Conservation (phyloP, 2,329 filamentous ascomycete species). For the Verticillium nonalfalfae region DNA sequence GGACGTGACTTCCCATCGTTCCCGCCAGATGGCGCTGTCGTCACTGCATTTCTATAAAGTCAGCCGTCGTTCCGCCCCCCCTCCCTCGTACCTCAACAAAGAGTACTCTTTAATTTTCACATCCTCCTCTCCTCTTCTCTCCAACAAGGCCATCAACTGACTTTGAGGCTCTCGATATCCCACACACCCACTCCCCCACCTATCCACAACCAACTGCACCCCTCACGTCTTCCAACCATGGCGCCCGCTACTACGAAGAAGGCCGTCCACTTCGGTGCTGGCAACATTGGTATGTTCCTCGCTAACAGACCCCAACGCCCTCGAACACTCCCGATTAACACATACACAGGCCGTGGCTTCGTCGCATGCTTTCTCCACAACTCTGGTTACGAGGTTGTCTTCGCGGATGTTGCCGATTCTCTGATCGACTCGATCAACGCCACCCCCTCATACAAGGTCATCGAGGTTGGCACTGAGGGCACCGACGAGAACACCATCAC, state of each 20-base stretch:
- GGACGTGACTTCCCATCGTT: background rate
- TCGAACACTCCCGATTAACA: background rate
- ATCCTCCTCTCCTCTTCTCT: background rate
- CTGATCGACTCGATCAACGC: conserved; percentile 76
- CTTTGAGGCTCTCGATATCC: conserved; percentile 4
- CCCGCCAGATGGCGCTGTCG: background rate
- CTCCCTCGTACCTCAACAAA: background rate
- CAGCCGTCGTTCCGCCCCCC: background rate
- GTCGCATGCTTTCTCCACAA: conserved; percentile 90
- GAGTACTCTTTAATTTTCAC: background rate
- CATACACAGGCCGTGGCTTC: conserved; percentile 59
- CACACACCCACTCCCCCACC: conserved; percentile 1
- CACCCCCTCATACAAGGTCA: conserved; percentile 77
- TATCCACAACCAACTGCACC: background rate
- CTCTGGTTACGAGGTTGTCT: conserved; percentile 92
- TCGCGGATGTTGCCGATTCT: conserved; percentile 84
- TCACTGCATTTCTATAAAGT: conserved; percentile 2
- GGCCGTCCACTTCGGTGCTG: conserved; percentile 79
- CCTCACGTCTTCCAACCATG: conserved; percentile 27
- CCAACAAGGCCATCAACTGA: background rate
- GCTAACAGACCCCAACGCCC: background rate
- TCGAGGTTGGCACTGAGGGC: conserved; percentile 82
- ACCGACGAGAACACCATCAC: conserved; percentile 77
- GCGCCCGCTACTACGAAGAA: conserved; percentile 39
- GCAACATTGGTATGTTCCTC: conserved; percentile 62